A percentile compares a stretch with the other conserved stretches of the same genome.
These are phyloP conservation scores for Piloderma croceum DNA, from an alignment of 768 basidiomycete species.

Conservation along the genomic window DNA sequence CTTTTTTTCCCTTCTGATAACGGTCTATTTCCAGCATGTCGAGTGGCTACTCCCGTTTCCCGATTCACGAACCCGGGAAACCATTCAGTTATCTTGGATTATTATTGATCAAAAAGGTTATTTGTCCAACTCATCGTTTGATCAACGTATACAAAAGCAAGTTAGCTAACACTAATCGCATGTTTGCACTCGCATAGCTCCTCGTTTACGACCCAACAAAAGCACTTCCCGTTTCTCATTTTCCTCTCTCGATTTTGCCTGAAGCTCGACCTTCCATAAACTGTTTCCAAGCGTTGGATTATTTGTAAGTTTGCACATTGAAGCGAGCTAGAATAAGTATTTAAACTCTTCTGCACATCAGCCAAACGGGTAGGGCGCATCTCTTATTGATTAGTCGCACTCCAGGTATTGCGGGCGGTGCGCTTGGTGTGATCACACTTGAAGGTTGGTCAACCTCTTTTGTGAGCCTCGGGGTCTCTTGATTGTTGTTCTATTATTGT, in stretches of 20 bases:
- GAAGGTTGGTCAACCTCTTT: constrained; percentile 47
- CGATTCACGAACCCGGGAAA: constrained; percentile 71
- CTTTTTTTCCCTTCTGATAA: constrained; percentile 7
- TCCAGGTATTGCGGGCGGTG: constrained; percentile 79
- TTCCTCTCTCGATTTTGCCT: constrained; percentile 78
- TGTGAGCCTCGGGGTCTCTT: not conserved
- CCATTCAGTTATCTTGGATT: constrained; percentile 73
- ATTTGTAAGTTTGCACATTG: constrained; percentile 51
- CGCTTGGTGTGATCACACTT: constrained; percentile 85
- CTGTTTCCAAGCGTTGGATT: constrained; percentile 92
- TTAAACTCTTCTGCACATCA: constrained; percentile 19
- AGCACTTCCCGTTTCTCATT: constrained; percentile 64
- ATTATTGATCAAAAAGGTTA: constrained; percentile 78
- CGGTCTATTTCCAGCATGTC: constrained; percentile 38
- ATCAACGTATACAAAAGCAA: not conserved
- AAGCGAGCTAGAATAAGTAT: not conserved
- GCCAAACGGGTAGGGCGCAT: constrained; percentile 94
- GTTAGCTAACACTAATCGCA: not conserved
- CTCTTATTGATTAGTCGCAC: constrained; percentile 79
- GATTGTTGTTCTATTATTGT: not conserved
- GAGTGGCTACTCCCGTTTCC: constrained; percentile 92
- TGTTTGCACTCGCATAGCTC: constrained; percentile 51
- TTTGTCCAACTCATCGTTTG: constrained; percentile 1
- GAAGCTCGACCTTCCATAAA: constrained; percentile 87
- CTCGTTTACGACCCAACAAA: constrained; percentile 86